Percentiles rank a stretch among this genome's conserved stretches.
Evolutionary conservation across 345 rosid species (phyloP).

Genomic region (Lagerstroemia speciosa): DNA sequence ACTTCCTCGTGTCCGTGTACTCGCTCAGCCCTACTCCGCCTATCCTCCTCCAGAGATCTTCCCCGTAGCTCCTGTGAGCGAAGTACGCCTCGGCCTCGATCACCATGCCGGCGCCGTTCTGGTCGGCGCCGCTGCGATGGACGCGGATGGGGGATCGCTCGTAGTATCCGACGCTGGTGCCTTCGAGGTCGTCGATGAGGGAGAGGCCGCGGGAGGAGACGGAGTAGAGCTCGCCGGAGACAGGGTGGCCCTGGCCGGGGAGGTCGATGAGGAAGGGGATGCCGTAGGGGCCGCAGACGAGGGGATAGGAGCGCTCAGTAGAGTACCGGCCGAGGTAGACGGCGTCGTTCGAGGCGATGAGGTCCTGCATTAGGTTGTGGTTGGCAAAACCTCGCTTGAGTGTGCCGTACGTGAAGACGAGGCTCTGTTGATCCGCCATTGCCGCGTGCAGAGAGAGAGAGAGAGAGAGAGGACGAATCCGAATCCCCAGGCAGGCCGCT

Average conservation of each 20-base stretch:
- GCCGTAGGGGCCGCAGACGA: slow-evolving; percentile 59
- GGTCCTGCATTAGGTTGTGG: slow-evolving; percentile 11
- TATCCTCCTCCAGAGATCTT: no score
- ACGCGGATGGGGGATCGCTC: slow-evolving; percentile 49
- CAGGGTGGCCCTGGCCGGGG: slow-evolving; percentile 36
- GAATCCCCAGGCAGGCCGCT: no score
- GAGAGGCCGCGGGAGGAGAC: slow-evolving; percentile 42
- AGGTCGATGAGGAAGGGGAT: slow-evolving; percentile 61
- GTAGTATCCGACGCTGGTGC: slow-evolving; percentile 43
- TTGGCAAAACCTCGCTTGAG: slow-evolving; percentile 35
- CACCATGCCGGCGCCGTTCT: slow-evolving; percentile 10
- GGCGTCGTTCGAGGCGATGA: slow-evolving; percentile 31
- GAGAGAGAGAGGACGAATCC: not conserved
- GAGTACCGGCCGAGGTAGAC: slow-evolving; percentile 30
- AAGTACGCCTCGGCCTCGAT: slow-evolving; percentile 55
- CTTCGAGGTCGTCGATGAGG: slow-evolving; percentile 56
- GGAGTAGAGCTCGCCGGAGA: slow-evolving; percentile 61
- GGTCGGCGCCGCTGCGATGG: slow-evolving; percentile 1
- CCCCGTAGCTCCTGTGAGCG: no score
- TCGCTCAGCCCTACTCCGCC: no score
- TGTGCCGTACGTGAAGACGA: slow-evolving; percentile 63
- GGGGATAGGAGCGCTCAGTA: slow-evolving; percentile 44
- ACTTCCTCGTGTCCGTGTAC: no score
- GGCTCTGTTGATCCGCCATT: slow-evolving; percentile 15
- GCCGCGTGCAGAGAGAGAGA: not conserved